Evolutionary conservation across 2,329 filamentous ascomycete genomes (phyloP), one percentile per base, ranked within the genome.

Genomic region (Venturia effusa): DNA sequence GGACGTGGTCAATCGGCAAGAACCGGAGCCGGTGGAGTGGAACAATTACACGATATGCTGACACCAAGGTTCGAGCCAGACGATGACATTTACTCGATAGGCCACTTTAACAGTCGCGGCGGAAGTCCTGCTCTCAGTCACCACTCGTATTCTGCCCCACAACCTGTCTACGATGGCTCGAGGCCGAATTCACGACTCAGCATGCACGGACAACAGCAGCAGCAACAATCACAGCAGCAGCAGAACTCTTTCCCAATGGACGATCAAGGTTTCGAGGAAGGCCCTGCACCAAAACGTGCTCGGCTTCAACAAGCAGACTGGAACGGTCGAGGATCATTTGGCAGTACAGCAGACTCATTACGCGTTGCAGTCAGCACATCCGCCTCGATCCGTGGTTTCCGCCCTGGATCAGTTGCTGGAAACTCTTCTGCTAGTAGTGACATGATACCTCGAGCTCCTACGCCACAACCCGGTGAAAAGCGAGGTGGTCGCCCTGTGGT

Each of bases 281-380:
- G 80, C 5, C 83, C 83, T 32, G 79, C 81, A 67, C 88, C 86
- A 70, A 97, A 96, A 76, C 84, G 92, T 70, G 92, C 87, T 40
- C 94, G 90, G 71, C 84, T 88, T 30, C 90, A 85, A 24, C 84
- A 88, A 71, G 84, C 87, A 15, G 85, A 89, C 67, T 88, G 86
- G 77, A 85, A 85, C n/a, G 86, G 87, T 61, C 88, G 84, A 68
- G 84, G 82, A 66, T 85, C 84, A 27, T 89, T 97, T 69, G 89
- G 88, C 61, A 82, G 84, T 45, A 86, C 86, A 37, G 84, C 86
- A 11, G 91, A 94, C 60, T 95, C 90, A 3, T 79, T 97, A 32
- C 84, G 92, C 60, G 91, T 96, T n/a, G 88, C 90, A 66, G 93
- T 93, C 59, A 96, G 91, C 72, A 96, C 90, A 19, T 88, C 92